A percentile compares a stretch with the other conserved stretches of the same genome.
Conservation (phyloP, 2,329 filamentous ascomycete species). For the Ophiostoma sp. region DNA sequence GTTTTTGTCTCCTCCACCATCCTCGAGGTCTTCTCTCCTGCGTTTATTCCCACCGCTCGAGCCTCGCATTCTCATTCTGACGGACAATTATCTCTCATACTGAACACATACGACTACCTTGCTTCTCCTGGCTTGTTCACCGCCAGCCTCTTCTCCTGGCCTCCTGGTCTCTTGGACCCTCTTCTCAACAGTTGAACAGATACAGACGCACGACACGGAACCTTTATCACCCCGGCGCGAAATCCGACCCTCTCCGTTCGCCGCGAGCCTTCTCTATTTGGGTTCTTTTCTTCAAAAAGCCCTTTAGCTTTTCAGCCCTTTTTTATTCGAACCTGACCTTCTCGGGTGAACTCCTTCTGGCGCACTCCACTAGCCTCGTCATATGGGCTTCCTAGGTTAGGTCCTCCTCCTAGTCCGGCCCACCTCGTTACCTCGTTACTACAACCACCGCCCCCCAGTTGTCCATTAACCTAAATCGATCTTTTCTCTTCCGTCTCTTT, state of each 20-base stretch:
- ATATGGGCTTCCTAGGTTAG: background rate
- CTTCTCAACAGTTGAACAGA: background rate
- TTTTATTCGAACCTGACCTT: background rate
- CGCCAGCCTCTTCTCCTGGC: background rate
- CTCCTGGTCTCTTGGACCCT: background rate
- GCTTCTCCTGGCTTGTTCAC: background rate
- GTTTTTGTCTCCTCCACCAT: background rate
- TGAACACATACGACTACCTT: background rate
- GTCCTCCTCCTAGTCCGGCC: constrained; percentile 11
- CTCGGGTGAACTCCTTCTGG: constrained; percentile 6
- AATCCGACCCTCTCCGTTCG: constrained; percentile 1
- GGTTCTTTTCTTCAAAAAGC: background rate
- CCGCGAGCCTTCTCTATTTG: background rate
- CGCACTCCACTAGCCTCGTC: constrained; percentile 22
- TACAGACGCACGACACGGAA: background rate
- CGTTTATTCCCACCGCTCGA: background rate
- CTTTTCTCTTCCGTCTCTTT: constrained; percentile 12
- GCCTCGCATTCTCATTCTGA: background rate
- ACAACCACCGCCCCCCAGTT: background rate
- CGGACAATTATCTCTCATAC: background rate
- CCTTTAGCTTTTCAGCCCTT: constrained; percentile 11
- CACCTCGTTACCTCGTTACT: constrained; percentile 4
- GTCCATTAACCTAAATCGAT: background rate
- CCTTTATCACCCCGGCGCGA: background rate
- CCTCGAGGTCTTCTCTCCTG: background rate